These are phyloP conservation scores for Bisporella sp. DNA, from an alignment of 2,329 filamentous ascomycete genomes.

Conservation along the genomic window DNA sequence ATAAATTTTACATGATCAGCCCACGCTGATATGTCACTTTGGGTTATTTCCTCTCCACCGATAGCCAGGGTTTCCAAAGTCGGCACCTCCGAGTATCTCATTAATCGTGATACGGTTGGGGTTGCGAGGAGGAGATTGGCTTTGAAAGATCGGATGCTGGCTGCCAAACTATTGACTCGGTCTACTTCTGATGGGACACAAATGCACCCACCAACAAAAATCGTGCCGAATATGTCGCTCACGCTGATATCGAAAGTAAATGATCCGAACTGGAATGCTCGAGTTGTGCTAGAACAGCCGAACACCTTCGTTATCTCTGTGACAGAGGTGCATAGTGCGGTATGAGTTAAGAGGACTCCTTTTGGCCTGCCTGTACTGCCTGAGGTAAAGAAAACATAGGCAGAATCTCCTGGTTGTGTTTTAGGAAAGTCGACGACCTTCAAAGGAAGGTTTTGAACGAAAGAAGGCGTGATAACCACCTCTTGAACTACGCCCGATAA, in stretches of 20 bases:
- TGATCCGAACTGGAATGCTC: conserved; percentile 10
- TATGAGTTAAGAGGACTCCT: conserved; percentile 10
- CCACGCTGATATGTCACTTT: conserved; percentile 12
- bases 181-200: conserved; percentile 32
- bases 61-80: neutral
- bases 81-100: conserved; percentile 3
- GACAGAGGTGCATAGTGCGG: conserved; percentile 6
- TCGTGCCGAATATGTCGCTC: conserved; percentile 19
- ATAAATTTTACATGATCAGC: conserved; percentile 28
- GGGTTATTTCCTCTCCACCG: neutral
- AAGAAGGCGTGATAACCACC: neutral
- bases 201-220: conserved; percentile 31
- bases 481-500: neutral
- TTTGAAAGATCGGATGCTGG: conserved; percentile 17
- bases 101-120: conserved; percentile 19
- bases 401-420: neutral
- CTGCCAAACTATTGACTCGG: conserved; percentile 30
- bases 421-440: neutral
- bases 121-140: conserved; percentile 18
- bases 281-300: neutral
- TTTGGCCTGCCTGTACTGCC: conserved; percentile 23
- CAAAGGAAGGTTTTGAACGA: neutral
- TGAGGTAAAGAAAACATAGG: conserved; percentile 17
- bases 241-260: conserved; percentile 31
- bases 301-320: conserved; percentile 1